These are phyloP conservation scores for Chamaecyparis obtusa DNA, from an alignment of 75 land plant species.

Conservation along the genomic window DNA sequence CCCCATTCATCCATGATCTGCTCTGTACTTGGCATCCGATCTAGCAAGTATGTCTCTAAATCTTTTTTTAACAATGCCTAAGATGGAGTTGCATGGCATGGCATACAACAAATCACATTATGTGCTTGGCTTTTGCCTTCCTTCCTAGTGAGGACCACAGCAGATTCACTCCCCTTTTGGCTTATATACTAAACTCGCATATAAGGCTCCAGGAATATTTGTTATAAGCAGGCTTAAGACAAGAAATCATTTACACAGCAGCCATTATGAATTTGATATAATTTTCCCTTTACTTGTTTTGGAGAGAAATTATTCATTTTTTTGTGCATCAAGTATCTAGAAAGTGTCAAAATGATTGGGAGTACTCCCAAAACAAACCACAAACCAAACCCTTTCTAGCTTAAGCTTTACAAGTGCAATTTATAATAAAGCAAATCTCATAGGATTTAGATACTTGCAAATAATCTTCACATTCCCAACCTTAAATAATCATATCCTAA, in stretches of 20 bases:
- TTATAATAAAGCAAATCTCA: constrained; percentile 78
- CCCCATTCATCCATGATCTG: no score
- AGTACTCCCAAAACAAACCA: constrained; percentile 95
- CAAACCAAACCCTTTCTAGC: constrained; percentile 69
- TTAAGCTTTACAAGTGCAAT: constrained; percentile 53
- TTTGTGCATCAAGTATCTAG: constrained; percentile 70
- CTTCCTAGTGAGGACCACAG: constrained; percentile 71
- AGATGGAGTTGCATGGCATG: constrained; percentile 91
- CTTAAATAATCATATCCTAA: constrained; percentile 98
- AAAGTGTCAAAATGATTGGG: constrained; percentile 78
- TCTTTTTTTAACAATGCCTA: constrained; percentile 72
- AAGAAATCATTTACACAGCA: constrained; percentile 22
- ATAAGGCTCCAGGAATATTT: constrained; percentile 82
- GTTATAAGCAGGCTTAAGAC: constrained; percentile 52
- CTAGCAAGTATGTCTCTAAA: constrained; percentile 76
- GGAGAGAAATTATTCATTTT: constrained; percentile 9
- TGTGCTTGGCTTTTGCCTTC: constrained; percentile 48
- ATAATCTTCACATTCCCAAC: constrained; percentile 91
- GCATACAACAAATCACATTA: constrained; percentile 72
- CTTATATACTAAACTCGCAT: constrained; percentile 82
- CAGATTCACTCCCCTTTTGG: constrained; percentile 96
- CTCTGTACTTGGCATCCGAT: constrained; percentile 71
- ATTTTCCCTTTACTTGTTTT: neutral
- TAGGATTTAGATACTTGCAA: constrained; percentile 87
- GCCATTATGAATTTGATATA: neutral